Evolutionary conservation across 306 rosid genomes (phyloP).

Genomic region (Notholithocarpus densiflorus): DNA sequence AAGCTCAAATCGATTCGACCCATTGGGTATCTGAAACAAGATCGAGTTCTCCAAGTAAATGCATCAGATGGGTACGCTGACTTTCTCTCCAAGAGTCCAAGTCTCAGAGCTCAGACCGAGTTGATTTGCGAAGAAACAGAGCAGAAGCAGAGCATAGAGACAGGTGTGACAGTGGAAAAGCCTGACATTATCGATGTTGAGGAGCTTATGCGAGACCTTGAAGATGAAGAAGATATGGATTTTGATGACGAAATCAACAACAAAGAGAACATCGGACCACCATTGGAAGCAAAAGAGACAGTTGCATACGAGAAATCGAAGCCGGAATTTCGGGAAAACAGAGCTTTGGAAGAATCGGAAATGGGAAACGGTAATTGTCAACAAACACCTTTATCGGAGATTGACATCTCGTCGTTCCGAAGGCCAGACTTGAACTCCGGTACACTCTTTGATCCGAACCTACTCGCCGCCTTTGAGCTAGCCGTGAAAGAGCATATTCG

Average conservation of each 20-base stretch:
- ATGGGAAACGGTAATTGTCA: background rate
- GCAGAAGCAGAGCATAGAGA: constrained; percentile 24
- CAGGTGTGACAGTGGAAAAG: constrained; percentile 17
- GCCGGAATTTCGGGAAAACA: constrained; percentile 21
- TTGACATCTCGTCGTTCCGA: constrained; percentile 52
- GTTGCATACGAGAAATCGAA: constrained; percentile 5
- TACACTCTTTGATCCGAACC: constrained; percentile 76
- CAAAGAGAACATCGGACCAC: constrained; percentile 66
- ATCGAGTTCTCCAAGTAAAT: constrained; percentile 64
- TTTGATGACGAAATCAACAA: constrained; percentile 30
- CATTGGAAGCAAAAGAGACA: constrained; percentile 5
- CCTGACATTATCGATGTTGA: constrained; percentile 42
- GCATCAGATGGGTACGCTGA: constrained; percentile 53
- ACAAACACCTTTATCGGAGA: constrained; percentile 36
- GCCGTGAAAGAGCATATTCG: constrained; percentile 50
- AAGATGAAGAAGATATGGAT: constrained; percentile 40
- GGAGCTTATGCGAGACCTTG: constrained; percentile 54
- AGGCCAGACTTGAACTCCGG: constrained; percentile 70
- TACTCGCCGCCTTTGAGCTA: constrained; percentile 59
- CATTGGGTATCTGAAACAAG: constrained; percentile 50
- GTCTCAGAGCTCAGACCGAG: constrained; percentile 13
- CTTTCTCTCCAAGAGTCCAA: constrained; percentile 31
- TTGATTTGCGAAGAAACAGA: constrained; percentile 35
- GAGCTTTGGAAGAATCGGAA: constrained; percentile 22
- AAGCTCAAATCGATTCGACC: constrained; percentile 77